Base-by-base conservation (phyloP, 2,329 filamentous ascomycete genomes). In the Paraconiothyrium sp. region DNA sequence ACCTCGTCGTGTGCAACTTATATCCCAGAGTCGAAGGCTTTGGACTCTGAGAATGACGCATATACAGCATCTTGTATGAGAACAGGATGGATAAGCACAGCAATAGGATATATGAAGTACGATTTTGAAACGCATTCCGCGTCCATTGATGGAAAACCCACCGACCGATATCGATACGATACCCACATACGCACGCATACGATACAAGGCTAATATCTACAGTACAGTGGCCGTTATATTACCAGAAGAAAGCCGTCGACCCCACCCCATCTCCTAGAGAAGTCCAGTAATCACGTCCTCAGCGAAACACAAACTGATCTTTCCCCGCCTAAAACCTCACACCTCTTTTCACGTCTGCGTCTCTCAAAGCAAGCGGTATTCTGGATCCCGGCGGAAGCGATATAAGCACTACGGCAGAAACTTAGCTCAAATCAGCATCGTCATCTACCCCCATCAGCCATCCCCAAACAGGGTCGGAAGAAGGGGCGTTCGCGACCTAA, bases 401-500 rank as follows among this genome's bases (percentile, higher is more conserved):
- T 13, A 24, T 9, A 22, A 20, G 7, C 43, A 10, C 43, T 46
- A 14, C 22, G 11, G 43, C 43, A 24, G 4, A 24, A 24, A 20
- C 43, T 46, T 22, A 20, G 43, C 43, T 9, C 27, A 30, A 22
- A 8, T n/a, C 41, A 20, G n/a, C 41, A 5, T 20, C 5, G 8
- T 50, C 48, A 9, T 34, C 27, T 2, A 34, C 24, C 30, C 48
- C 24, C 34, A 16, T 30, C 34, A 41, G n/a, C 39, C 39, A 41
- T n/a, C 13, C 14, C 39, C 39, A 41, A 16, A 41, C 39, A n/a
- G 39, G 14, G 16, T 41, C 39, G 13, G 14, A 7, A 41, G 16
- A 41, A 41, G 39, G 39, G 39, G 39, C 14, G 39, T 37, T 30
- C 16, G 13, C 52, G 35, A 57, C 65, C 39, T 69, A 75, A 30